phyloP scores from a whole-genome alignment of 331 rosid genomes.

The Malus hybrid region DNA sequence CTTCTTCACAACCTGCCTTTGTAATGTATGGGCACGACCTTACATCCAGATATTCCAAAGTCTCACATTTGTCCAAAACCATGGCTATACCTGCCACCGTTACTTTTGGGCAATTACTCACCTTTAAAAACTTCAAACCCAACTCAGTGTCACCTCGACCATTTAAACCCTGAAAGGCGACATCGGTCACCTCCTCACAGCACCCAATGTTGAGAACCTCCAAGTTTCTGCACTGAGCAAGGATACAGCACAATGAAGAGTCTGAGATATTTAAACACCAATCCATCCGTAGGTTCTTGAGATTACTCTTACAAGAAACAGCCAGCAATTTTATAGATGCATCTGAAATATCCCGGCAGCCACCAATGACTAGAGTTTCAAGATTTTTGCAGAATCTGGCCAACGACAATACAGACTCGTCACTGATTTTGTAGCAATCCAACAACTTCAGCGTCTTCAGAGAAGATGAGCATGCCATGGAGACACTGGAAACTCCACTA shows the following conservation, averaged over 20 bases:
- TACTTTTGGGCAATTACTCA: slow-evolving; percentile 76
- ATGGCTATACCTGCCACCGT: slow-evolving; percentile 59
- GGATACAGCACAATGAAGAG: slow-evolving; percentile 61
- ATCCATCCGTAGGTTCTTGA: slow-evolving; percentile 83
- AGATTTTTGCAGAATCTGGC: slow-evolving; percentile 61
- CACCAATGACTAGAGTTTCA: slow-evolving; percentile 73
- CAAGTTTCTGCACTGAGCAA: slow-evolving; percentile 57
- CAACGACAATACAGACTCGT: slow-evolving; percentile 46
- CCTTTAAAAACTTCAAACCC: slow-evolving; percentile 68
- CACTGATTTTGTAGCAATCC: slow-evolving; percentile 81
- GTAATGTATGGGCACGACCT: slow-evolving; percentile 81
- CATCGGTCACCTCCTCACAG: slow-evolving; percentile 89
- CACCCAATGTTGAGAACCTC: slow-evolving; percentile 82
- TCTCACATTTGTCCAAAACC: slow-evolving; percentile 54
- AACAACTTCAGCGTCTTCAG: slow-evolving; percentile 68
- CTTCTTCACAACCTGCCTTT: slow-evolving; percentile 64
- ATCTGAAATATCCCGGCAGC: slow-evolving; percentile 75
- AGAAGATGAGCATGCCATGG: slow-evolving; percentile 58
- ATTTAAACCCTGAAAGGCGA: slow-evolving; percentile 56
- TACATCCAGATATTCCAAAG: slow-evolving; percentile 74
- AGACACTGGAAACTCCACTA: slow-evolving; percentile 57
- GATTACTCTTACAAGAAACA: slow-evolving; percentile 44
- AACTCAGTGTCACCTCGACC: slow-evolving; percentile 28
- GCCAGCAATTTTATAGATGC: slow-evolving; percentile 57
- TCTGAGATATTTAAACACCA: slow-evolving; percentile 78